Evolutionary conservation across 1,139 yeast species (phyloP), one percentile per base, ranked within the genome.

Genomic region (Diutina scorzettiae): DNA sequence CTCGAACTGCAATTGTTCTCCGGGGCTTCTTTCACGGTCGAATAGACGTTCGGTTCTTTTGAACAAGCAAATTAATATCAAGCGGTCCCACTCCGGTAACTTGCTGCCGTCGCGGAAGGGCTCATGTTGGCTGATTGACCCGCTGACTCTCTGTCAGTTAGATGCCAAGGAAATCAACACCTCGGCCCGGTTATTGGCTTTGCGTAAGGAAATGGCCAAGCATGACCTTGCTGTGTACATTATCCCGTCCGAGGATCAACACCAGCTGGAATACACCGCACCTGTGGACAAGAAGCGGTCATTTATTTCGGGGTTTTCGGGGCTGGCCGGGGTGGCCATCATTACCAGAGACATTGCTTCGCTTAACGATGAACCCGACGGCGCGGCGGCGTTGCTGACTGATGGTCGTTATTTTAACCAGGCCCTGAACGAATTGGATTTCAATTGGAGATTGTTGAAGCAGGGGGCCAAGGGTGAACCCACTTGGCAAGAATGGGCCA

Each of bases 401-500:
- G 98, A 93, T 60, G 97, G 96, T 11, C 72, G 98, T 50, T 93
- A 93, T 62, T 93, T 87, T 58, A 74, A 78, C 49, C 98, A 93
- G 62, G 98, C 98, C 2, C 64, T 75, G 23, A 77, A 81, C 55
- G 95, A 93, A 61, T 70, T 93, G 49, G 96, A 86, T 57, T 81
- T 72, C 57, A 84, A 85, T 61, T 93, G 98, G 98, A 58, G 69
- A 11, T 68, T 93, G 48, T 69, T 93, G 52, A 87, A 79, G 57
- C 93, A 81, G 57, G 95, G 95, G 12, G 69, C 76, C 12, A 71
- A 72, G 43, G 84, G 77, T 48, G 80, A 78, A 46, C 80, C 83
- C 27, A 66, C 87, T 2, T 91, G 98, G 98, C 81, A 82, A 56
- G 82, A 84, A 51, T 93, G 96, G 91, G 70, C 85, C 37, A 70